phyloP scores from a whole-genome alignment of 306 rosid species.

The Argentina anserina region DNA sequence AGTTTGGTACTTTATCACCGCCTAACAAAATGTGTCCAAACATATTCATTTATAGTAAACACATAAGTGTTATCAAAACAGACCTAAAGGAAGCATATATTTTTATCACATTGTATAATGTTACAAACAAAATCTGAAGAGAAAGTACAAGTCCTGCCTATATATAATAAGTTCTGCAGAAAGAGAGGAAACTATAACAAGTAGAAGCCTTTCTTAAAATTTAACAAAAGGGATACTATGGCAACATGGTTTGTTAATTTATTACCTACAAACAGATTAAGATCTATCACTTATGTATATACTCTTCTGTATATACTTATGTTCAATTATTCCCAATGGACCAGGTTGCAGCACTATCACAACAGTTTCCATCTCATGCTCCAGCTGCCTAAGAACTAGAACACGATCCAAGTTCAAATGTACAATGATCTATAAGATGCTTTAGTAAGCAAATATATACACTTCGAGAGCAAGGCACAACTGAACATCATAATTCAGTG shows the following conservation, averaged over 20 bases:
- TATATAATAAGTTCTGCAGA: not conserved
- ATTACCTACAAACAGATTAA: not conserved
- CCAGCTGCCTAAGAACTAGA: slow-evolving; percentile 52
- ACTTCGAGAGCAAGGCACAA: too few relatives aligned
- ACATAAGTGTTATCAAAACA: not conserved
- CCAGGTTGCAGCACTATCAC: slow-evolving; percentile 87
- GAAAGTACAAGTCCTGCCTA: not conserved
- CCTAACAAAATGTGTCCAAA: too few relatives aligned
- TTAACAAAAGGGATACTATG: not conserved
- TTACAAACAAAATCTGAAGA: not conserved
- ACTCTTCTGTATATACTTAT: slow-evolving; percentile 67
- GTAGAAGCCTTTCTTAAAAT: not conserved
- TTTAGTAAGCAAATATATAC: not conserved
- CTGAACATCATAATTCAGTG: not conserved
- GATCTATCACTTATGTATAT: slow-evolving; percentile 39
- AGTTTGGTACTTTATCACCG: not conserved
- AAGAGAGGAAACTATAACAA: not conserved
- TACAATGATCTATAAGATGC: not conserved
- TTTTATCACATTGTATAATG: not conserved
- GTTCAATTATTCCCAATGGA: slow-evolving; percentile 84
- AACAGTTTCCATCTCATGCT: slow-evolving; percentile 87
- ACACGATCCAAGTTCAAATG: not conserved
- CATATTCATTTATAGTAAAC: not conserved
- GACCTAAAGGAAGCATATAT: not conserved
- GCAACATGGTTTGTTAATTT: not conserved